Percentiles rank a stretch among this genome's conserved stretches.
These are phyloP conservation scores for Globisporangium abappressorium DNA, from an alignment of 352 stramenopile species.

Conservation along the genomic window DNA sequence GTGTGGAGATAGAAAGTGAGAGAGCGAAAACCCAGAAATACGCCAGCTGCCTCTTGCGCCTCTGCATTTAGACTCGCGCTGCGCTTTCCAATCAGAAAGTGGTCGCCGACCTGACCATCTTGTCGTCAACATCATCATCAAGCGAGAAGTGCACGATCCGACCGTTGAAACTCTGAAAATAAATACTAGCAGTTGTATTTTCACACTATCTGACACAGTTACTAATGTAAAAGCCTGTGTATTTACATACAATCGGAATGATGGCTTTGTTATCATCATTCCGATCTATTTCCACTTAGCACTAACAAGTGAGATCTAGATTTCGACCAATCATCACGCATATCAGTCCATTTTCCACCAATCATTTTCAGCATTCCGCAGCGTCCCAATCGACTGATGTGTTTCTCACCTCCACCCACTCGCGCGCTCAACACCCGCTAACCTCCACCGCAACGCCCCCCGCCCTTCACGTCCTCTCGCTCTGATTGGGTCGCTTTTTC, in stretches of 20 bases:
- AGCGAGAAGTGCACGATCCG: not conserved
- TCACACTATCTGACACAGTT: not conserved
- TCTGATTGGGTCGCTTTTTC: not conserved
- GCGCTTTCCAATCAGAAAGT: not conserved
- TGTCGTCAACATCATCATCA: not conserved
- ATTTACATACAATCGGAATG: not conserved
- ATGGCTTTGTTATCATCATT: constrained; percentile 1
- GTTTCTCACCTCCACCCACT: not conserved
- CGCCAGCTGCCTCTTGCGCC: not conserved
- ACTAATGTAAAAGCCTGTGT: not conserved
- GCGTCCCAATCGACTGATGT: constrained; percentile 7
- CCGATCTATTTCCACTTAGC: not conserved
- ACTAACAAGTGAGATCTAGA: not conserved
- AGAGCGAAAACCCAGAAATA: not conserved
- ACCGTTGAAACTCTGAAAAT: not conserved
- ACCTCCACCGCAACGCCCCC: not conserved
- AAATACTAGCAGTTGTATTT: not conserved
- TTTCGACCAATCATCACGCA: constrained; percentile 2
- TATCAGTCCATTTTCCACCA: constrained; percentile 6
- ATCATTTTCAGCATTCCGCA: constrained; percentile 7
- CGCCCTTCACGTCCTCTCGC: constrained; percentile 2
- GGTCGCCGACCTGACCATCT: not conserved
- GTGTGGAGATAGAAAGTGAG: too few relatives aligned
- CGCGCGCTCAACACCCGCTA: constrained; percentile 1
- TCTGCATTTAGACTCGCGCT: not conserved